Evolutionary conservation across 1,284 basidiomycete genomes (phyloP).

Genomic region (Puccinia horiana): DNA sequence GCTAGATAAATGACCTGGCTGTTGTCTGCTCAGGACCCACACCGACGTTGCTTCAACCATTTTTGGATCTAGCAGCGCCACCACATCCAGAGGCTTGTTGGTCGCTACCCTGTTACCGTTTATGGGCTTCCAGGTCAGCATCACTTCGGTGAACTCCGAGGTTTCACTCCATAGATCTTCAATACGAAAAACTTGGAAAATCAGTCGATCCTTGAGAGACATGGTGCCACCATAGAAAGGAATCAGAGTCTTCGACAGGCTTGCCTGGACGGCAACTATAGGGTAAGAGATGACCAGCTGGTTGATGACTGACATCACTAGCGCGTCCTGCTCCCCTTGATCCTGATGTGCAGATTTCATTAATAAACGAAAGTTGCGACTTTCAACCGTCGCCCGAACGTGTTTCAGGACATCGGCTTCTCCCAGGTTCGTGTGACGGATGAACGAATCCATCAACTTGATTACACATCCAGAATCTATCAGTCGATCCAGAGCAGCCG

Average conservation of each 20-base stretch:
- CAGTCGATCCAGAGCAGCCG: constrained; percentile 29
- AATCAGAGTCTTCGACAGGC: constrained; percentile 39
- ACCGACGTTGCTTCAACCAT: constrained; percentile 39
- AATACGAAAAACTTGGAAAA: constrained; percentile 37
- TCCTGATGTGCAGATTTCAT: constrained; percentile 32
- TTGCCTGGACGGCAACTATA: constrained; percentile 23
- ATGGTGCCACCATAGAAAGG: constrained; percentile 38
- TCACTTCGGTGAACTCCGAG: constrained; percentile 10
- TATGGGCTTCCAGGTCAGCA: constrained; percentile 38
- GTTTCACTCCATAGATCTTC: constrained; percentile 44
- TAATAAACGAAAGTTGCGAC: constrained; percentile 36
- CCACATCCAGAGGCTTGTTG: constrained; percentile 42
- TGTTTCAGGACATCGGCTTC: constrained; percentile 41
- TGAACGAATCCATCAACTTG: constrained; percentile 23
- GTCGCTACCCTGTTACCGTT: not conserved
- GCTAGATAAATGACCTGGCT: constrained; percentile 12
- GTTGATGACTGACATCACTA: constrained; percentile 30
- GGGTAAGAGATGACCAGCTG: constrained; percentile 27
- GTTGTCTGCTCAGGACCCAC: constrained; percentile 14
- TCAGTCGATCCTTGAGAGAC: constrained; percentile 37
- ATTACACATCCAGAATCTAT: constrained; percentile 33
- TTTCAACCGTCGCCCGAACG: constrained; percentile 32
- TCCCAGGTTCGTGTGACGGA: constrained; percentile 3
- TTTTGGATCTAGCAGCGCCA: constrained; percentile 50
- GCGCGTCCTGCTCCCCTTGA: constrained; percentile 10